Conservation (phyloP, 805 yeast genomes). For the Crinitomyces ghanaensis region DNA sequence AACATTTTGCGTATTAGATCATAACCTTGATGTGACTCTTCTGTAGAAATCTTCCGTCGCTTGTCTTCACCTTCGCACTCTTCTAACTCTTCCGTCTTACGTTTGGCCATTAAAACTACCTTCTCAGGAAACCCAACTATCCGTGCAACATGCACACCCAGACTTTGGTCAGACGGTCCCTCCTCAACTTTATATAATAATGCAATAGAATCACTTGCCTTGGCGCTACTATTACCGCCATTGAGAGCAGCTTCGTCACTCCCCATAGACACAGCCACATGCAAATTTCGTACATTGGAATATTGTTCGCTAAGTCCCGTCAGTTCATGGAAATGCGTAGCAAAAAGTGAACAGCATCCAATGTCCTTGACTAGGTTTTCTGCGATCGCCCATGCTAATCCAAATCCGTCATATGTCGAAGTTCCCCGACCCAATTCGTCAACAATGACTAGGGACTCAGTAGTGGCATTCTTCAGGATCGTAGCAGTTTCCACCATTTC, state of each 20-base stretch:
- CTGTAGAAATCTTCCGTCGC: conserved; percentile 36
- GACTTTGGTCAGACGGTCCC: conserved; percentile 92
- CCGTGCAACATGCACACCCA: conserved; percentile 97
- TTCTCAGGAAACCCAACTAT: conserved; percentile 86
- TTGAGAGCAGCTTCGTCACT: conserved; percentile 21
- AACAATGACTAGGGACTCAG: conserved; percentile 70
- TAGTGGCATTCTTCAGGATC: conserved; percentile 68
- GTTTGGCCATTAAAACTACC: conserved; percentile 87
- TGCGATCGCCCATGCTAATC: conserved; percentile 93
- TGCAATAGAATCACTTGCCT: conserved; percentile 62
- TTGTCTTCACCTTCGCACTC: conserved; percentile 36
- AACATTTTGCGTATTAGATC: conserved; percentile 34
- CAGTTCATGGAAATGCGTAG: conserved; percentile 95
- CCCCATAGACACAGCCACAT: conserved; percentile 83
- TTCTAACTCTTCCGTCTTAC: conserved; percentile 83
- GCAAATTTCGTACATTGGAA: conserved; percentile 61
- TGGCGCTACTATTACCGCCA: conserved; percentile 18
- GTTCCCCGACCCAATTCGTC: conserved; percentile 97
- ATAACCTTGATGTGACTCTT: conserved; percentile 47
- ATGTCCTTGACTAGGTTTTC: conserved; percentile 66
- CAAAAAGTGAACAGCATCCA: conserved; percentile 76
- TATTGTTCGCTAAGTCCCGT: conserved; percentile 61
- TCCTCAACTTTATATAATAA: conserved; percentile 87
- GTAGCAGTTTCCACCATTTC: conserved; percentile 94
- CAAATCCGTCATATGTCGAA: conserved; percentile 91